Evolutionary conservation across 164 flowering plant genomes (phyloP).

Genomic region (Kalanchoe fedtschenkoi): DNA sequence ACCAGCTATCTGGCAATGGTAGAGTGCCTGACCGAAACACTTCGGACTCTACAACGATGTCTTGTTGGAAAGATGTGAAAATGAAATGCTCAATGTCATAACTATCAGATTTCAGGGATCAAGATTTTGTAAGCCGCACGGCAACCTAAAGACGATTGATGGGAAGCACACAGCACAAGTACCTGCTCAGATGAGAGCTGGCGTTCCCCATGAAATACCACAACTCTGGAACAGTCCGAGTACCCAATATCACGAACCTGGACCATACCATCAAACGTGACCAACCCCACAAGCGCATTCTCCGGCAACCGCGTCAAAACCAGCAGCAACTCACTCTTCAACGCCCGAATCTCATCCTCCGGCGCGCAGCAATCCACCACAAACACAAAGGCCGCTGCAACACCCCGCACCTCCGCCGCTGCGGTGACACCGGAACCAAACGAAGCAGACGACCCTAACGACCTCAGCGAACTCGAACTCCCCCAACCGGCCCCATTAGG

Average conservation of each 20-base stretch:
- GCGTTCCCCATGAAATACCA: conserved; percentile 70
- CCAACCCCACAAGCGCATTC: conserved; percentile 63
- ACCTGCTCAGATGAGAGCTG: conserved; percentile 68
- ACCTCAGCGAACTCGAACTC: conserved; percentile 14
- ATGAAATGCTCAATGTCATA: too few relatives aligned
- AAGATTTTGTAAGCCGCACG: too few relatives aligned
- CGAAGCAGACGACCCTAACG: conserved; percentile 15
- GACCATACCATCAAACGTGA: conserved; percentile 76
- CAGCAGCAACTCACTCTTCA: conserved; percentile 67
- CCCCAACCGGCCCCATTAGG: conserved; percentile 15
- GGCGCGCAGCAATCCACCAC: conserved; percentile 63
- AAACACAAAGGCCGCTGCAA: conserved; percentile 76
- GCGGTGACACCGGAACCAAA: conserved; percentile 19
- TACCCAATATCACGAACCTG: conserved; percentile 74
- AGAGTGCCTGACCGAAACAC: too few relatives aligned
- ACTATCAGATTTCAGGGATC: too few relatives aligned
- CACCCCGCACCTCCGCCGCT: conserved; percentile 15
- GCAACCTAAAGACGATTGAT: background rate
- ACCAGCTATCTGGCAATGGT: background rate
- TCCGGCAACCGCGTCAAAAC: conserved; percentile 70
- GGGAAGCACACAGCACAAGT: background rate
- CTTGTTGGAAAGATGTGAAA: too few relatives aligned
- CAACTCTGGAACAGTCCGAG: conserved; percentile 56
- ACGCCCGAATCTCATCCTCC: conserved; percentile 58
- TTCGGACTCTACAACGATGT: too few relatives aligned